These are phyloP conservation scores for Nidularia pulvinata DNA, from an alignment of 768 basidiomycete species.

Conservation along the genomic window DNA sequence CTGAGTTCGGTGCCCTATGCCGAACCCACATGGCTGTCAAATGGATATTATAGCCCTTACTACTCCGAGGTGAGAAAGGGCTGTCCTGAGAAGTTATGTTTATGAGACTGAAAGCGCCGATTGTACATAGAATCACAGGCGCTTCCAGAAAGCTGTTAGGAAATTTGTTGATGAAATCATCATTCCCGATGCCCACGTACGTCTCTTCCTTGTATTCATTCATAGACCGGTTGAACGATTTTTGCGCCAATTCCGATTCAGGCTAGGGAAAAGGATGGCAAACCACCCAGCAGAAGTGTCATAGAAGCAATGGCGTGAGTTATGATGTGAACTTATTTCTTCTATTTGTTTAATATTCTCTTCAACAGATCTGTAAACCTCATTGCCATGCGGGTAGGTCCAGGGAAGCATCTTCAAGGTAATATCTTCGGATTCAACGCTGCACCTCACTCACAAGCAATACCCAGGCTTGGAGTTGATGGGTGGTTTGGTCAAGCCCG, in stretches of 20 bases:
- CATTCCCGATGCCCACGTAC: conserved; percentile 48
- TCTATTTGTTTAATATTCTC: conserved; percentile 51
- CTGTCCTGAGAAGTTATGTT: conserved; percentile 13
- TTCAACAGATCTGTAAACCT: conserved; percentile 53
- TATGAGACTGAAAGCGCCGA: conserved; percentile 2
- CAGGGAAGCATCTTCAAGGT: conserved; percentile 83
- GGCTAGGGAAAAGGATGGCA: conserved; percentile 87
- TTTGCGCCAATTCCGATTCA: conserved; percentile 20
- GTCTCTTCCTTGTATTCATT: conserved; percentile 4
- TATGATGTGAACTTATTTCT: conserved; percentile 38
- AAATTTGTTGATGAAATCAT: conserved; percentile 76
- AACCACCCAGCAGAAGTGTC: conserved; percentile 76
- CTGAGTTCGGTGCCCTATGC: conserved; percentile 85
- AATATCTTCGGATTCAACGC: neutral
- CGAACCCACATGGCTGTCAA: conserved; percentile 79
- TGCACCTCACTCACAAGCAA: neutral
- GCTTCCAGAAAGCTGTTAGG: conserved; percentile 63
- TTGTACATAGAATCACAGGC: conserved; percentile 50
- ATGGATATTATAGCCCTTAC: conserved; percentile 73
- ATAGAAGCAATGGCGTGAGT: conserved; percentile 73
- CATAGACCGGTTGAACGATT: neutral
- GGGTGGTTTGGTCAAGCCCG: conserved; percentile 78
- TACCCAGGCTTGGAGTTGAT: conserved; percentile 64
- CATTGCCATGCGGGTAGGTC: conserved; percentile 93
- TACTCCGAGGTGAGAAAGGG: conserved; percentile 66